Evolutionary conservation across 371 early-diverging fungal genomes (phyloP).

Genomic region (Mucor sp.): DNA sequence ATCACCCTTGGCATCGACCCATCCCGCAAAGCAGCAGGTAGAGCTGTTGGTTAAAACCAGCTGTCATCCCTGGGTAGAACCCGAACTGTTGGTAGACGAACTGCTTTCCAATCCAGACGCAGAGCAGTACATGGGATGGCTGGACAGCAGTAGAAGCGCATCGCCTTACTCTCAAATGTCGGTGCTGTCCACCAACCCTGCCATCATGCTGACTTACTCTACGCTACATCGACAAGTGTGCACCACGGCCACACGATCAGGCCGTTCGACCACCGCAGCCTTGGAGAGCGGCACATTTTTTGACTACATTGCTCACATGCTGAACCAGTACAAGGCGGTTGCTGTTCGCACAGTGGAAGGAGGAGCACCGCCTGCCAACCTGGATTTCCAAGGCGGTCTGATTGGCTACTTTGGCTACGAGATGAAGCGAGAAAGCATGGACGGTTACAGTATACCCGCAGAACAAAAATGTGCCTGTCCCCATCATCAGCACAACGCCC

Average conservation of each 20-base stretch:
- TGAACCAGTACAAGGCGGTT: conserved; percentile 7
- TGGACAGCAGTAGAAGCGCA: conserved; percentile 25
- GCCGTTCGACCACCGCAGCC: background rate
- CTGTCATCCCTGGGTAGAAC: conserved; percentile 29
- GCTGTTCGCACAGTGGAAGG: background rate
- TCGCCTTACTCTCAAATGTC: conserved; percentile 48
- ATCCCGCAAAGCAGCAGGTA: background rate
- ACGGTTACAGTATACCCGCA: conserved; percentile 48
- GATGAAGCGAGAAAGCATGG: conserved; percentile 83
- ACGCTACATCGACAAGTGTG: conserved; percentile 34
- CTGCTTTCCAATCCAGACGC: conserved; percentile 10
- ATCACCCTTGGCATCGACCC: background rate
- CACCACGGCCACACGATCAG: background rate
- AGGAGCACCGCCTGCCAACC: background rate
- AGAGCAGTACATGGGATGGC: conserved; percentile 11
- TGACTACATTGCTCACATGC: conserved; percentile 30
- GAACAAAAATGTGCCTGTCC: conserved; percentile 44
- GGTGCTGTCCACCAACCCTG: conserved; percentile 35
- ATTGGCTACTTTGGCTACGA: conserved; percentile 94
- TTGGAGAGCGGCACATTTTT: conserved; percentile 30
- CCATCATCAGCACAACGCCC: conserved; percentile 21
- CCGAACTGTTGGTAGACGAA: conserved; percentile 27
- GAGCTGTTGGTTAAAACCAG: conserved; percentile 17
- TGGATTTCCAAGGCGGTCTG: conserved; percentile 80
- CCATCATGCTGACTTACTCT: conserved; percentile 43